These are phyloP conservation scores for Myxozyma monticola DNA, from an alignment of 805 yeast genomes.

Conservation along the genomic window DNA sequence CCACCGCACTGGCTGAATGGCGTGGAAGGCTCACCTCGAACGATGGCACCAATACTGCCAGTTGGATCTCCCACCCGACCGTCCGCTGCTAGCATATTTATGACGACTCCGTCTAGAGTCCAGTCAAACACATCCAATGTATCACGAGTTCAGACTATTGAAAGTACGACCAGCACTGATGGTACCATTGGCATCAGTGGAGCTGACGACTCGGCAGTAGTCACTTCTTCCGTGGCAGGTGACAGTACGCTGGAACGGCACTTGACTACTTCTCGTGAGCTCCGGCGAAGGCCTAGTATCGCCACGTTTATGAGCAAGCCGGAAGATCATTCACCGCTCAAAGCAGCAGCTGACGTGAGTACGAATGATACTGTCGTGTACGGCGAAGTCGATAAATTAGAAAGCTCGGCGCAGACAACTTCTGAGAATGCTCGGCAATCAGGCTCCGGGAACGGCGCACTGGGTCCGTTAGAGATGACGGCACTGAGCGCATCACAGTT, in stretches of 20 bases:
- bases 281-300: slow-evolving; percentile 19
- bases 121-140: slow-evolving; percentile 8
- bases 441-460: background rate
- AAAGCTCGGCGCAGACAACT: background rate
- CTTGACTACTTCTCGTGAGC: slow-evolving; percentile 19
- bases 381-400: slow-evolving; percentile 25
- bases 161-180: slow-evolving; percentile 1
- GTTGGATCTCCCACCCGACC: slow-evolving; percentile 18
- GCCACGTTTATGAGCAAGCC: slow-evolving; percentile 12
- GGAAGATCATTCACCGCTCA: slow-evolving; percentile 12
- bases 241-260: slow-evolving; percentile 15
- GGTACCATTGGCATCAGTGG: background rate
- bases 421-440: background rate
- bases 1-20: slow-evolving; percentile 31
- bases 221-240: slow-evolving; percentile 3
- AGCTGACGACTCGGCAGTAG: background rate
- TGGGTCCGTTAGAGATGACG: slow-evolving; percentile 7
- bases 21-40: slow-evolving; percentile 27
- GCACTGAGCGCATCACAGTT: slow-evolving; percentile 1
- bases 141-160: slow-evolving; percentile 5
- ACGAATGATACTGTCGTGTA: slow-evolving; percentile 26
- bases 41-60: slow-evolving; percentile 25
- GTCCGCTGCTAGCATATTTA: slow-evolving; percentile 13
- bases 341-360: slow-evolving; percentile 29
- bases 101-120: slow-evolving; percentile 20